Evolutionary conservation across 176 grass and related monocot species (phyloP).

Genomic region (Aechmea fasciata): DNA sequence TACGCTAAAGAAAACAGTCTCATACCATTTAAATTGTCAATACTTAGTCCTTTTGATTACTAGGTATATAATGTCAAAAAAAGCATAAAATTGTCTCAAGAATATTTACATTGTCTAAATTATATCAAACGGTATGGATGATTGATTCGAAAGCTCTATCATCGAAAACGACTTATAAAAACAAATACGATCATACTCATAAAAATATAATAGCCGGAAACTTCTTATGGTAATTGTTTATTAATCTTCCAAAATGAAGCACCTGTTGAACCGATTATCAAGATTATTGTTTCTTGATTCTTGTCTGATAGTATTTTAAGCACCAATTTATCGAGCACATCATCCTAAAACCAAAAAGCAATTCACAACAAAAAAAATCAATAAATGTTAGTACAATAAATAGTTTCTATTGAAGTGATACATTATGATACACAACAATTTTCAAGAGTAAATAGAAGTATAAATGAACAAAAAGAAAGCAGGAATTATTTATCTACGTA

Average conservation of each 20-base stretch:
- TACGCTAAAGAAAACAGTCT: neutral
- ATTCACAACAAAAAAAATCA: no score
- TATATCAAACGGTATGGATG: no score
- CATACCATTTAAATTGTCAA: no score
- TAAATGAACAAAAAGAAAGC: neutral
- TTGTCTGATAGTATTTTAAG: neutral
- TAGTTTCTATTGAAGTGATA: neutral
- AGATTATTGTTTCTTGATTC: constrained; percentile 8
- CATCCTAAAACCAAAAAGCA: neutral
- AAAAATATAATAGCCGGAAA: no score
- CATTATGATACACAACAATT: neutral
- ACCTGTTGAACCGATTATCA: constrained; percentile 1
- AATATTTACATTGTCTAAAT: no score
- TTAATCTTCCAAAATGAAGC: neutral
- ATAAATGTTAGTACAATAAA: neutral
- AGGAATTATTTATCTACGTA: neutral
- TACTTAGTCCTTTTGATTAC: no score
- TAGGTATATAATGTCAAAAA: neutral
- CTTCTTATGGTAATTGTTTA: neutral
- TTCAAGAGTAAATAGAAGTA: neutral
- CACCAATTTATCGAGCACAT: constrained; percentile 16
- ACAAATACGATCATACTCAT: no score
- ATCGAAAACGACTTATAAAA: no score
- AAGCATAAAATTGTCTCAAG: neutral
- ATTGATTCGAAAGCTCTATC: no score